A percentile compares a stretch with the other conserved stretches of the same genome.
phyloP scores from a whole-genome alignment of 2,329 filamentous ascomycete species.

The Sporothrix luriei region DNA sequence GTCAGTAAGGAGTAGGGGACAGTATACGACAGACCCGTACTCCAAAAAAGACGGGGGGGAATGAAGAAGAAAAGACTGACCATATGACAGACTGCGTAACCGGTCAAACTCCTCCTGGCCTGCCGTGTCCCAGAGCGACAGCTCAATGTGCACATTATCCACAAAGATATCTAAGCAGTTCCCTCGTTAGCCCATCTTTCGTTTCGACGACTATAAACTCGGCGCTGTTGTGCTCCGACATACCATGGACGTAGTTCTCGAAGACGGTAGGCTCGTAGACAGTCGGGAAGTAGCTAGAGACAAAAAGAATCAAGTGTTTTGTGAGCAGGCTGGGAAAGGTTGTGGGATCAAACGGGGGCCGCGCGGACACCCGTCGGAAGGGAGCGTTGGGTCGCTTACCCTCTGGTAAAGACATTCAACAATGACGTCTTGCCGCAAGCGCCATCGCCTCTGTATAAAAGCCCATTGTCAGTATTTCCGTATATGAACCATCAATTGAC shows the following conservation, averaged over 20 bases:
- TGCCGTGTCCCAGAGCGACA: slow-evolving; percentile 97
- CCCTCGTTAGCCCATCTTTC: slow-evolving; percentile 23
- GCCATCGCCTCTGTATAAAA: slow-evolving; percentile 74
- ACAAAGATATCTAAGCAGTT: slow-evolving; percentile 82
- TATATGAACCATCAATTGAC: background rate
- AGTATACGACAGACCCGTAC: slow-evolving; percentile 27
- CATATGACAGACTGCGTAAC: slow-evolving; percentile 91
- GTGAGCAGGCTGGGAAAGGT: slow-evolving; percentile 32
- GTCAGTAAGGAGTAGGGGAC: background rate
- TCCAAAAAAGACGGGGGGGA: no score
- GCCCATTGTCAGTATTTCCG: background rate
- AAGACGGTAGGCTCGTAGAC: slow-evolving; percentile 98
- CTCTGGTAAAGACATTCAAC: slow-evolving; percentile 97
- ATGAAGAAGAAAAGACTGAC: slow-evolving; percentile 44
- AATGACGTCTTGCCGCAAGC: slow-evolving; percentile 96
- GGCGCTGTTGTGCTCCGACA: slow-evolving; percentile 38
- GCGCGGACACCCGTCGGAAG: slow-evolving; percentile 2
- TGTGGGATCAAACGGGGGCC: slow-evolving; percentile 6
- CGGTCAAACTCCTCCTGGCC: slow-evolving; percentile 99
- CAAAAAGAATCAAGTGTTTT: slow-evolving; percentile 34
- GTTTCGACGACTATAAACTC: background rate
- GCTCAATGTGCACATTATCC: slow-evolving; percentile 93
- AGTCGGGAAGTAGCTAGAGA: slow-evolving; percentile 86
- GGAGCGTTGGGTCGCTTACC: slow-evolving; percentile 57
- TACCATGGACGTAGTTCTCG: slow-evolving; percentile 98